These are phyloP conservation scores for Yamadazyma atmosphaerica DNA, from an alignment of 1,139 yeast genomes.

Conservation along the genomic window DNA sequence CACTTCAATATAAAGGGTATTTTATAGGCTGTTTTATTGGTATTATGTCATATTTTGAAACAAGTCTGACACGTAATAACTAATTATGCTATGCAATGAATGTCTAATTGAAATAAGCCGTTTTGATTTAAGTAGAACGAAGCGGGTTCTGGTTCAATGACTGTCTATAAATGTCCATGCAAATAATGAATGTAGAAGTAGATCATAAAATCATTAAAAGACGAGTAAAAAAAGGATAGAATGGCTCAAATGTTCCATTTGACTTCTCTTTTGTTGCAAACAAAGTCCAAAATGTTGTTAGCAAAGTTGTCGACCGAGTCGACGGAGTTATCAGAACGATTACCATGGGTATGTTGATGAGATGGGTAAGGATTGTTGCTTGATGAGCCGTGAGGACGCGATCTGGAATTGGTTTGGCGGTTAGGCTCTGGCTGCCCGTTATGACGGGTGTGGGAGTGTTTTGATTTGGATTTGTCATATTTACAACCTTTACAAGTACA, in stretches of 20 bases:
- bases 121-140: no score
- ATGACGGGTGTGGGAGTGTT: constrained; percentile 5
- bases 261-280: constrained; percentile 18
- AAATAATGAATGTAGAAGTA: constrained; percentile 1
- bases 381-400: background rate
- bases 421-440: no score
- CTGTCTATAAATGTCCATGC: constrained; percentile 1
- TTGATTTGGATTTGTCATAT: constrained; percentile 7
- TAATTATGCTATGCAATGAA: constrained; percentile 1
- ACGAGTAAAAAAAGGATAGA: no score
- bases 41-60: no score
- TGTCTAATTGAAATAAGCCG: background rate
- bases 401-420: no score
- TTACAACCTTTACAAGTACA: constrained; percentile 17
- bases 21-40: no score
- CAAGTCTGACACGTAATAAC: no score
- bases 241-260: constrained; percentile 17
- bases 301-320: constrained; percentile 21
- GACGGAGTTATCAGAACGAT: constrained; percentile 14
- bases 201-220: constrained; percentile 1
- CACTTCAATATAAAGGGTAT: no score
- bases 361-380: constrained; percentile 1
- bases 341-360: constrained; percentile 8
- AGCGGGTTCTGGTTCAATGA: background rate
- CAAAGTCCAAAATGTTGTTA: constrained; percentile 19